Percentiles rank a stretch among this genome's conserved stretches.
Conservation (phyloP, 305 asterid species). For the Fraxinus platypoda region DNA sequence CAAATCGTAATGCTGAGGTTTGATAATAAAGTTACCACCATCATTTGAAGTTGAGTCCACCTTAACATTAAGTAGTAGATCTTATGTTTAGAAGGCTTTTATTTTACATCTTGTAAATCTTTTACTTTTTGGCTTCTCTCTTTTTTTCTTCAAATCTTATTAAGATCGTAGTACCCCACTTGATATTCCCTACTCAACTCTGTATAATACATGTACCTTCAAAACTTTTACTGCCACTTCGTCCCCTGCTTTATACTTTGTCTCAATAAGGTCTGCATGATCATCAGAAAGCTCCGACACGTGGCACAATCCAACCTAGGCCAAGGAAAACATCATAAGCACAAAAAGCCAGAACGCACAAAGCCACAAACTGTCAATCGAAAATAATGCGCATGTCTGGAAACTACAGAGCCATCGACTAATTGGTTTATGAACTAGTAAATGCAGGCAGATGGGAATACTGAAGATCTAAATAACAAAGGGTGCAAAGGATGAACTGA, state of each 20-base stretch:
- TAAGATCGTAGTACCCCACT: background rate
- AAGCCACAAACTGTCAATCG: background rate
- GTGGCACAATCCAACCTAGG: slow-evolving; percentile 94
- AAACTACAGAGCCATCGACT: background rate
- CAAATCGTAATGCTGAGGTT: background rate
- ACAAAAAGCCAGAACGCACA: slow-evolving; percentile 12
- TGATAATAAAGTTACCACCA: background rate
- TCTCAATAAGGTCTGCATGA: slow-evolving; percentile 47
- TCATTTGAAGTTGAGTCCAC: slow-evolving; percentile 7
- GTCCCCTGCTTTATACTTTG: slow-evolving; percentile 67
- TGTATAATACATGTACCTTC: slow-evolving; percentile 57
- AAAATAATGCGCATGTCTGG: background rate
- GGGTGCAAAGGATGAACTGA: background rate
- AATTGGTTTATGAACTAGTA: background rate
- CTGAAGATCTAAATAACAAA: background rate
- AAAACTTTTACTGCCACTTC: slow-evolving; percentile 70
- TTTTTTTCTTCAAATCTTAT: background rate
- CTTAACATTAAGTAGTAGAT: background rate
- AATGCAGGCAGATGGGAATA: background rate
- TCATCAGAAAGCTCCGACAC: slow-evolving; percentile 88
- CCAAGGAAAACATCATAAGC: slow-evolving; percentile 30
- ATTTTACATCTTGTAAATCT: background rate
- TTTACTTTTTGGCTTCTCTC: background rate
- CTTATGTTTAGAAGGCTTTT: background rate
- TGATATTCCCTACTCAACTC: background rate